A percentile compares a stretch with the other conserved stretches of the same genome.
Evolutionary conservation across 768 basidiomycete genomes (phyloP).

Genomic region (Thelephora ganbajun): DNA sequence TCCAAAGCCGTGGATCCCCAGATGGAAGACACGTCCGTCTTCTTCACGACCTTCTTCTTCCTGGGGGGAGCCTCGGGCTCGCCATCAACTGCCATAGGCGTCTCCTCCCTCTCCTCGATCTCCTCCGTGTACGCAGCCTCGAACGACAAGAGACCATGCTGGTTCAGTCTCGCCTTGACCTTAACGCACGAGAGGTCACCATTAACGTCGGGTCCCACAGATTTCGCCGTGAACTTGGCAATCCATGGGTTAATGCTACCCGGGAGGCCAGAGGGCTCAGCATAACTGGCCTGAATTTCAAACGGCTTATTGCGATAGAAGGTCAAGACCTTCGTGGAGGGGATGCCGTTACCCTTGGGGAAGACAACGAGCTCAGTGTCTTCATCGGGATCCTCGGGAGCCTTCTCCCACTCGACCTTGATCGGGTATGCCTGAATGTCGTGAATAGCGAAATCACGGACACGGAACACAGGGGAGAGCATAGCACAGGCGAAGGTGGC

Average conservation of each 20-base stretch:
- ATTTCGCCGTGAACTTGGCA: slow-evolving; percentile 68
- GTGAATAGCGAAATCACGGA: slow-evolving; percentile 83
- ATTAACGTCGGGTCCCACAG: slow-evolving; percentile 49
- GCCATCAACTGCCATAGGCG: slow-evolving; percentile 46
- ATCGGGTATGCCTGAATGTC: slow-evolving; percentile 84
- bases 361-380: slow-evolving; percentile 89
- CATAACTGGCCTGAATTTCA: slow-evolving; percentile 78
- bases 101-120: slow-evolving; percentile 63
- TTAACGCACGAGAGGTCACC: slow-evolving; percentile 77
- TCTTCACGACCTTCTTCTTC: slow-evolving; percentile 79
- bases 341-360: slow-evolving; percentile 71
- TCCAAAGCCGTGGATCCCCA: slow-evolving; percentile 53
- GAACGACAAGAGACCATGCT: slow-evolving; percentile 79
- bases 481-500: slow-evolving; percentile 96
- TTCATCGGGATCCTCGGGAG: slow-evolving; percentile 64
- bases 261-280: slow-evolving; percentile 57
- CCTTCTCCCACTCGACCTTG: slow-evolving; percentile 77
- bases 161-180: slow-evolving; percentile 80
- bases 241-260: slow-evolving; percentile 79
- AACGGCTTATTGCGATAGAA: slow-evolving; percentile 87
- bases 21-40: slow-evolving; percentile 69
- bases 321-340: slow-evolving; percentile 90
- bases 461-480: slow-evolving; percentile 95
- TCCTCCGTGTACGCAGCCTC: slow-evolving; percentile 81
- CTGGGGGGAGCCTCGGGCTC: slow-evolving; percentile 36